phyloP scores from a whole-genome alignment of 768 basidiomycete genomes.

The Trichaptum fuscoviolaceum region DNA sequence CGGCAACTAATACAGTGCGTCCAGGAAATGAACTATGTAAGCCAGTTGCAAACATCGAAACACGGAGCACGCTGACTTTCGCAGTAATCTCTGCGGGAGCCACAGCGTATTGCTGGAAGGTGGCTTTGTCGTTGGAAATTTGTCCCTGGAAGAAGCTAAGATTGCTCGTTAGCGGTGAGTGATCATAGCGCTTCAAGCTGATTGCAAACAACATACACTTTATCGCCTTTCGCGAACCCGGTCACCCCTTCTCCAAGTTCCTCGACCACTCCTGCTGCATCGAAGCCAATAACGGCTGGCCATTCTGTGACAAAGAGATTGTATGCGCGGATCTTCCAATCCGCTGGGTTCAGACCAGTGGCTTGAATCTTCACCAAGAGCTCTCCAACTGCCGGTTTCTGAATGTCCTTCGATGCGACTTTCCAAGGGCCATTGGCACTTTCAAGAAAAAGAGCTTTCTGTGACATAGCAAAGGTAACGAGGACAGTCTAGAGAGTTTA shows the following conservation, averaged over 20 bases:
- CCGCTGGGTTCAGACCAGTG: slow-evolving; percentile 47
- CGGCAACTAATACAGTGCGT: slow-evolving; percentile 23
- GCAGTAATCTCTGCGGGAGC: slow-evolving; percentile 22
- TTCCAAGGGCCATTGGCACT: too few species aligned
- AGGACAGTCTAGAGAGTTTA: too few species aligned
- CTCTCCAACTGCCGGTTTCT: slow-evolving; percentile 41
- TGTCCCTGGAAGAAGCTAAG: slow-evolving; percentile 20
- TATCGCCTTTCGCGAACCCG: slow-evolving; percentile 33
- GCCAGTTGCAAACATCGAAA: neutral
- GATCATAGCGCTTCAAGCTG: too few species aligned
- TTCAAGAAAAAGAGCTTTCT: too few species aligned
- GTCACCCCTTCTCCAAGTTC: slow-evolving; percentile 47
- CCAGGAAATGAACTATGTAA: too few species aligned
- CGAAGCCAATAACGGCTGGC: slow-evolving; percentile 43
- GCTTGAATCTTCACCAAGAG: slow-evolving; percentile 43
- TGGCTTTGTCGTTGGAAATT: slow-evolving; percentile 13
- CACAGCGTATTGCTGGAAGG: slow-evolving; percentile 24
- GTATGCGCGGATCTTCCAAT: slow-evolving; percentile 44
- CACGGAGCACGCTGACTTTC: slow-evolving; percentile 13
- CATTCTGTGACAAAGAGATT: slow-evolving; percentile 35
- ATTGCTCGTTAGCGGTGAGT: too few species aligned
- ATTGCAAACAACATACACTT: too few species aligned
- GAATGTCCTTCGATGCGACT: slow-evolving; percentile 20
- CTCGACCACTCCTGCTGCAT: slow-evolving; percentile 47
- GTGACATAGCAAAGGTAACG: too few species aligned